Base-by-base conservation (phyloP, 495 filamentous ascomycete species). In the Aspergillus leporis region DNA sequence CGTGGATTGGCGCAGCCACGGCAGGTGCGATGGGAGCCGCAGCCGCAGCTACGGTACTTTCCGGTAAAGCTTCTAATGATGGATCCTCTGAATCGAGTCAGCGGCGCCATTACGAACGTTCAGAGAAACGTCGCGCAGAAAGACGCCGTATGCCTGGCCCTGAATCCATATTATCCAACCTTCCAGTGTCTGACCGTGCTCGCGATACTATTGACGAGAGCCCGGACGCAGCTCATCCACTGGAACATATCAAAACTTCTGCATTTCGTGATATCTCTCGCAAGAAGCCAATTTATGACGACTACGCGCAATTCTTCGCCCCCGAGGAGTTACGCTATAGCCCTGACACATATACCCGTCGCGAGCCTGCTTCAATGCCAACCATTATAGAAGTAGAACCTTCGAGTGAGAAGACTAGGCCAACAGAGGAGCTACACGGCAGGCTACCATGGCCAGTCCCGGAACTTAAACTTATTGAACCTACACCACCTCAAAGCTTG, bases 391-490 rank as follows among this genome's bases (percentile, higher is more conserved):
- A 77, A 61, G 58, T 68, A 4, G 66, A 70, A 45, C 74, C 75
- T 23, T 62, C 68, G 14, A 63, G 60, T 45, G 68, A 73, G 21
- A 38, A 21, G 1, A 19, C 13, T 12, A 22, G 23, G 31, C 25
- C 54, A 3, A 53, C 30, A n/a, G 58, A 56, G 50, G 69, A 77
- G 40, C 68, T 65, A 16, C 70, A 71, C 8, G 60, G 68, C n/a
- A 61, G 51, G 22, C 65, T 79, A 7, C 79, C 80, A n/a, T 83
- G 81, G 79, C 66, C 69, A 23, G 74, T 83, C 38, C 80, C 81
- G 18, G 59, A 53, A 6, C 66, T 85, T 10, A 78, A 71, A 23
- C 69, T 82, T 30, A 81, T 81, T 46, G 67, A 78, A 30, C 80
- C 82, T 22, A 83, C 82, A 16, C 82, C 82, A 40, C 79, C 79